Evolutionary conservation across 2,329 filamentous ascomycete species (phyloP), one percentile per base, ranked within the genome.

Genomic region (Fusarium humuli): DNA sequence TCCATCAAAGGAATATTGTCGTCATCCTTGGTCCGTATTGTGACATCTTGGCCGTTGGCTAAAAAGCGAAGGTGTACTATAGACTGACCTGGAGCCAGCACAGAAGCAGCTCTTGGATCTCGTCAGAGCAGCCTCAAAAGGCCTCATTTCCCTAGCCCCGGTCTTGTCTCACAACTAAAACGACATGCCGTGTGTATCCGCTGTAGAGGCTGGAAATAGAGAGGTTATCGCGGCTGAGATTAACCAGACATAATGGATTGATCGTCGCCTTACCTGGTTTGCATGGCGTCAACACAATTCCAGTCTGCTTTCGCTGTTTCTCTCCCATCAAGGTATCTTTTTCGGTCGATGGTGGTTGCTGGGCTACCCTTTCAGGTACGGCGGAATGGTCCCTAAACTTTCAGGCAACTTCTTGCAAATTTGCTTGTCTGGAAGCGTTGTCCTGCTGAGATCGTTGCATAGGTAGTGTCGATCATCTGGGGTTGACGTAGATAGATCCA

Each of bases 21-120:
- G 64, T 73, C 61, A 71, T 57, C 57, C 56, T 50, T 59, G 44
- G 61, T 61, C 61, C 41, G 58, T 54, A 61, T 65, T 65, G 47
- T 63, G 55, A 55, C 64, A 66, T 74, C 58, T 23, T 32, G 29
- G 30, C 20, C 48, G 20, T 37, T 55, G 40, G 23, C 46, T 48
- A 12, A 40, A 34, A 46, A 44, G 13, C 18, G 34, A 37, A 37
- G 6, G 34, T 37, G 34, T 6, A 37, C 34, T 18, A 37, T 37
- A 37, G 18, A 37, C 40, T 54, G 27, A 45, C 45, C 46, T 45
- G 25, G 40, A 40, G 55, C 53, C 41, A 53, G 45, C 34, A 44
- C 27, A 52, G 34, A 52, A 52, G 20, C 41, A 46, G 57, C 46
- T 45, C 66, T 63, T 34, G 23, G 44, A 45, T 57, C 29, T 60